These are phyloP conservation scores for Amanita rubescens DNA, from an alignment of 768 basidiomycete genomes.

Conservation along the genomic window DNA sequence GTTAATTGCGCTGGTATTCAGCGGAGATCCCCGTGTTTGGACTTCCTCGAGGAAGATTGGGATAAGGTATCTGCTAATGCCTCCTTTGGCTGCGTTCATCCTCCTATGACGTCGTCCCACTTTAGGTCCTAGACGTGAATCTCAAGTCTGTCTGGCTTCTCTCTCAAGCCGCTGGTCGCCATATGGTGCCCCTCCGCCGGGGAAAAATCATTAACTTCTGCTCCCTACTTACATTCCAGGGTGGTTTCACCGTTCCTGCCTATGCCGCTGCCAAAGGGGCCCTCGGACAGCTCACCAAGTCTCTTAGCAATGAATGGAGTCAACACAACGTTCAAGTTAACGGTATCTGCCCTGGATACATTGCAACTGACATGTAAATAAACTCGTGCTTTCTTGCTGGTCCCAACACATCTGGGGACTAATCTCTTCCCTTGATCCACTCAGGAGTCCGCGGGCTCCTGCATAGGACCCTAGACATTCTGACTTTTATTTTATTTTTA, in stretches of 20 bases:
- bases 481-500: constrained; percentile 2
- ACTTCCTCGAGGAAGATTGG: constrained; percentile 63
- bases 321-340: constrained; percentile 73
- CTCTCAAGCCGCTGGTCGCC: constrained; percentile 77
- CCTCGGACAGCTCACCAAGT: constrained; percentile 78
- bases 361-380: constrained; percentile 77
- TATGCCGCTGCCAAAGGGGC: constrained; percentile 92
- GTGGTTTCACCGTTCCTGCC: constrained; percentile 74
- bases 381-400: not conserved
- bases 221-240: constrained; percentile 54
- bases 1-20: constrained; percentile 70
- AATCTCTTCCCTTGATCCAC: not conserved
- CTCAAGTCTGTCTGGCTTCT: constrained; percentile 84
- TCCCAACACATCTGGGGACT: not conserved
- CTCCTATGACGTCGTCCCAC: constrained; percentile 8
- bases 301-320: constrained; percentile 92
- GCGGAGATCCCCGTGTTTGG: constrained; percentile 47
- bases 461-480: not conserved
- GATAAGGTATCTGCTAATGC: constrained; percentile 41
- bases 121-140: constrained; percentile 78
- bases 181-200: constrained; percentile 69
- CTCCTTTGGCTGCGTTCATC: not conserved
- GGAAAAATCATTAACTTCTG: constrained; percentile 75
- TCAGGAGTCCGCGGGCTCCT: constrained; percentile 3
- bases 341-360: constrained; percentile 82